Evolutionary conservation across 1,284 basidiomycete species (phyloP).

Genomic region (Baeospora myosura): DNA sequence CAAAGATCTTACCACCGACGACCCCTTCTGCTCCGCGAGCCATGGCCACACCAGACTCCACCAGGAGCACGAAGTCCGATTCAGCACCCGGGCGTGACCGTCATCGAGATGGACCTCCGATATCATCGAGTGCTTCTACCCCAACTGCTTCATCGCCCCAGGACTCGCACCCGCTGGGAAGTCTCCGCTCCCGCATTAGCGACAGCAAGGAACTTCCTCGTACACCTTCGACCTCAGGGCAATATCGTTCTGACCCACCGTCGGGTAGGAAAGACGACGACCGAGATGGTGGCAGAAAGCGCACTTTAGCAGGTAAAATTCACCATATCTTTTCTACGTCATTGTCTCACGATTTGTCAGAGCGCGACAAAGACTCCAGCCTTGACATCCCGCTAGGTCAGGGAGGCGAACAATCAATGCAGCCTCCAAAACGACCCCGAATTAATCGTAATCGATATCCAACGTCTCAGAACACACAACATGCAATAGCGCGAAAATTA

Average conservation of each 20-base stretch:
- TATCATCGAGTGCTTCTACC: background rate
- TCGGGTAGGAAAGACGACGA: slow-evolving; percentile 37
- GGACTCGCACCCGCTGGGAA: slow-evolving; percentile 27
- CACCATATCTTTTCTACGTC: slow-evolving; percentile 6
- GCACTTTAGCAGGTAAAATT: slow-evolving; percentile 55
- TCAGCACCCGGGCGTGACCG: slow-evolving; percentile 27
- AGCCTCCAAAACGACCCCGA: slow-evolving; percentile 38
- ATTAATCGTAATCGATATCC: slow-evolving; percentile 31
- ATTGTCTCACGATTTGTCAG: slow-evolving; percentile 23
- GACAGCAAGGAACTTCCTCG: slow-evolving; percentile 48
- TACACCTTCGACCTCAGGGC: slow-evolving; percentile 28
- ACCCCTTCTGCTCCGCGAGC: slow-evolving; percentile 63
- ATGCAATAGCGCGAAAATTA: slow-evolving; percentile 47
- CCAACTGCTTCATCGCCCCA: slow-evolving; percentile 9
- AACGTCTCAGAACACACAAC: slow-evolving; percentile 16
- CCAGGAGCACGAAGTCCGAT: slow-evolving; percentile 33
- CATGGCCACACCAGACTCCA: slow-evolving; percentile 47
- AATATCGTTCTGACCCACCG: slow-evolving; percentile 33
- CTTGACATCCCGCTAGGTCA: slow-evolving; percentile 21
- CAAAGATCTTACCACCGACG: slow-evolving; percentile 41
- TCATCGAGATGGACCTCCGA: slow-evolving; percentile 19
- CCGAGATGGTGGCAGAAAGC: slow-evolving; percentile 61
- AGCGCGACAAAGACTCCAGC: slow-evolving; percentile 42
- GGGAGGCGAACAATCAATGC: slow-evolving; percentile 16
- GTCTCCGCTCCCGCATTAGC: slow-evolving; percentile 59